phyloP scores from a whole-genome alignment of 2,329 filamentous ascomycete species.

The Leptographium lundbergii region DNA sequence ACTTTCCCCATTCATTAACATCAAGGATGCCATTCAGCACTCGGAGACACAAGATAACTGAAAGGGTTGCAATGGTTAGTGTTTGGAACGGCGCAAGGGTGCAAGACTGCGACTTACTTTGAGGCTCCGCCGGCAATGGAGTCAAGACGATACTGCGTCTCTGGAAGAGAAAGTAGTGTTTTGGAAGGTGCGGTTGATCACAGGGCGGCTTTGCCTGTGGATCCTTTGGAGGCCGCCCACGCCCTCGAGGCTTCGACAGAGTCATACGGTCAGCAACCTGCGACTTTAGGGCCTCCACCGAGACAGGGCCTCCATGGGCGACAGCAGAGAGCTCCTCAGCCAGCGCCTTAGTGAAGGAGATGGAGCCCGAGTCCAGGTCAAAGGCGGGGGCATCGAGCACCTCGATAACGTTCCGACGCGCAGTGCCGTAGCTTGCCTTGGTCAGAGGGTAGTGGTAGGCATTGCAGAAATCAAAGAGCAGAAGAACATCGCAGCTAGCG shows the following conservation, averaged over 20 bases:
- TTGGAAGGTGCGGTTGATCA: conserved; percentile 8
- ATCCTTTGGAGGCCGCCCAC: conserved; percentile 11
- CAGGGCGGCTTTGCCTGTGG: not conserved
- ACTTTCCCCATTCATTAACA: conserved; percentile 11
- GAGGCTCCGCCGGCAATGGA: conserved; percentile 6
- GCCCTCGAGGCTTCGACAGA: conserved; percentile 5
- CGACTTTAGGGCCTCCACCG: conserved; percentile 2
- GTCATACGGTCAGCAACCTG: conserved; percentile 7
- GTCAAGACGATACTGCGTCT: conserved; percentile 10
- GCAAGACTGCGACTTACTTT: conserved; percentile 1
- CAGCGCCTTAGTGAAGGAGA: conserved; percentile 8
- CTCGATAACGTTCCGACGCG: conserved; percentile 9
- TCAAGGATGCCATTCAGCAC: conserved; percentile 4
- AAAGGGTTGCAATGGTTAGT: not conserved
- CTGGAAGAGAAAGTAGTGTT: conserved; percentile 8
- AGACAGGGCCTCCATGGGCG: not conserved
- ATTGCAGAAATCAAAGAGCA: conserved; percentile 10
- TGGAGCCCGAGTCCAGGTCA: not conserved
- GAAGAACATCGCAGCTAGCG: conserved; percentile 9
- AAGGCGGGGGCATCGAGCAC: conserved; percentile 7
- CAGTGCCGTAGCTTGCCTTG: not conserved
- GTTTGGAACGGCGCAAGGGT: not conserved
- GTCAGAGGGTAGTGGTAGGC: conserved; percentile 5
- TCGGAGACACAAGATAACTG: conserved; percentile 12
- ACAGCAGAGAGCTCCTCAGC: conserved; percentile 7